Evolutionary conservation across 306 rosid genomes (phyloP).

Genomic region (Cercis canadensis): DNA sequence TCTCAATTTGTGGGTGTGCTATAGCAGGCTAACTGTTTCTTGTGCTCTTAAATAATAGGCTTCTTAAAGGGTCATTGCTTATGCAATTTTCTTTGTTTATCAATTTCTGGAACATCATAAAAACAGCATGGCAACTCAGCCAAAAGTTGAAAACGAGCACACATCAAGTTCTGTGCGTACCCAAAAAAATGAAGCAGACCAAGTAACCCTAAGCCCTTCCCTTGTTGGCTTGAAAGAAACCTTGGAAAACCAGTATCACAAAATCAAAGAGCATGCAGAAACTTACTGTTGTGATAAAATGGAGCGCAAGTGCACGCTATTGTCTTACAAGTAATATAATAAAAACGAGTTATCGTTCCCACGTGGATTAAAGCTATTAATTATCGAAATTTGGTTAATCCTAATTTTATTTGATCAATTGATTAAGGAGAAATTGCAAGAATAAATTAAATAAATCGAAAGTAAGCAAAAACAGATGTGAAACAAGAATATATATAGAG

Average conservation of each 20-base stretch:
- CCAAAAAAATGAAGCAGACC: slow-evolving; percentile 53
- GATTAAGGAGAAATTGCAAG: too few relatives aligned
- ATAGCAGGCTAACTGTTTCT: slow-evolving; percentile 2
- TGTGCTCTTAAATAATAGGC: slow-evolving; percentile 16
- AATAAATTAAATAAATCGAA: too few relatives aligned
- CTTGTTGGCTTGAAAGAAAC: slow-evolving; percentile 46
- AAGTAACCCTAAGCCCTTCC: slow-evolving; percentile 32
- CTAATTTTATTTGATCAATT: too few relatives aligned
- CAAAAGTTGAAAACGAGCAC: slow-evolving; percentile 34
- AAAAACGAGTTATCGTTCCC: too few relatives aligned
- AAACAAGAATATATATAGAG: too few relatives aligned
- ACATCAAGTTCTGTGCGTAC: slow-evolving; percentile 37
- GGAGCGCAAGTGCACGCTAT: too few relatives aligned
- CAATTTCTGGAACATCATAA: slow-evolving; percentile 2
- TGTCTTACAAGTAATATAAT: too few relatives aligned
- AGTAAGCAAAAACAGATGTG: too few relatives aligned
- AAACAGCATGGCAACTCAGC: slow-evolving; percentile 41
- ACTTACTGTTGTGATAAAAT: too few relatives aligned
- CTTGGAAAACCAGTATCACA: slow-evolving; percentile 55
- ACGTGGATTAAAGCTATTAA: too few relatives aligned
- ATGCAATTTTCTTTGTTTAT: slow-evolving; percentile 36
- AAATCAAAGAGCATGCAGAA: slow-evolving; percentile 72
- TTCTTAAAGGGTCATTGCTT: slow-evolving; percentile 25
- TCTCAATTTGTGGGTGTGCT: slow-evolving; percentile 1
- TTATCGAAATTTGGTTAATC: too few relatives aligned